Evolutionary conservation across 2,329 filamentous ascomycete species (phyloP).

Genomic region (Cercospora sesami): DNA sequence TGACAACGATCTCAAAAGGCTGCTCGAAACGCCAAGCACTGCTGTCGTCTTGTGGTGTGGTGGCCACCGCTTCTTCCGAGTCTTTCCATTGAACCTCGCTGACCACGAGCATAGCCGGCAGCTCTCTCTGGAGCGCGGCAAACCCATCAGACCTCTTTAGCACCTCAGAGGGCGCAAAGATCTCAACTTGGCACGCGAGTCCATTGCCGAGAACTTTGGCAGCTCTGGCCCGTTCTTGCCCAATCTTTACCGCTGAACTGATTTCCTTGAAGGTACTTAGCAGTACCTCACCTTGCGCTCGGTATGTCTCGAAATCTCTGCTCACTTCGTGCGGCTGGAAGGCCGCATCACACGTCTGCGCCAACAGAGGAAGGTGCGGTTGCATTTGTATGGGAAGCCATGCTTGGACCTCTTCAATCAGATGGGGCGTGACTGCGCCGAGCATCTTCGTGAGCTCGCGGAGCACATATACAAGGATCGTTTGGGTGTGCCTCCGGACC

Average conservation of each 20-base stretch:
- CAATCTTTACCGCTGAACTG: slow-evolving; percentile 69
- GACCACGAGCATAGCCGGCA: slow-evolving; percentile 48
- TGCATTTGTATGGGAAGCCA: slow-evolving; percentile 59
- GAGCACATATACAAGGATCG: slow-evolving; percentile 62
- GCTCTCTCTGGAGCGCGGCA: slow-evolving; percentile 31
- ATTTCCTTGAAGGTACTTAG: slow-evolving; percentile 49
- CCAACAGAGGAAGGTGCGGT: slow-evolving; percentile 30
- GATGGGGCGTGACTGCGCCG: slow-evolving; percentile 73
- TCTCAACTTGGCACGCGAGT: slow-evolving; percentile 70
- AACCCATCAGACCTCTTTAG: slow-evolving; percentile 11
- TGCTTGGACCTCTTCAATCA: slow-evolving; percentile 87
- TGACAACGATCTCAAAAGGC: slow-evolving; percentile 42
- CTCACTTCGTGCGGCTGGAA: slow-evolving; percentile 18
- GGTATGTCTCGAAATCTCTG: background rate
- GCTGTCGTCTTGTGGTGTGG: slow-evolving; percentile 19
- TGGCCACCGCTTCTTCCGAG: slow-evolving; percentile 15
- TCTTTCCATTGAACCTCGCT: slow-evolving; percentile 38
- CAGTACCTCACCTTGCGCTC: slow-evolving; percentile 49
- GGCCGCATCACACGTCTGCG: slow-evolving; percentile 30
- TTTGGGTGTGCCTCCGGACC: slow-evolving; percentile 60
- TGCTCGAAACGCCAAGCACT: slow-evolving; percentile 47
- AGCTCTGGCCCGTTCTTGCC: slow-evolving; percentile 70
- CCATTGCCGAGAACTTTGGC: slow-evolving; percentile 76
- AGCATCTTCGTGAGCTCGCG: slow-evolving; percentile 74
- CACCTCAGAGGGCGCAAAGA: slow-evolving; percentile 41